Evolutionary conservation across 1,139 yeast species (phyloP), one percentile per base, ranked within the genome.

Genomic region (Blastobotrys indianensis): DNA sequence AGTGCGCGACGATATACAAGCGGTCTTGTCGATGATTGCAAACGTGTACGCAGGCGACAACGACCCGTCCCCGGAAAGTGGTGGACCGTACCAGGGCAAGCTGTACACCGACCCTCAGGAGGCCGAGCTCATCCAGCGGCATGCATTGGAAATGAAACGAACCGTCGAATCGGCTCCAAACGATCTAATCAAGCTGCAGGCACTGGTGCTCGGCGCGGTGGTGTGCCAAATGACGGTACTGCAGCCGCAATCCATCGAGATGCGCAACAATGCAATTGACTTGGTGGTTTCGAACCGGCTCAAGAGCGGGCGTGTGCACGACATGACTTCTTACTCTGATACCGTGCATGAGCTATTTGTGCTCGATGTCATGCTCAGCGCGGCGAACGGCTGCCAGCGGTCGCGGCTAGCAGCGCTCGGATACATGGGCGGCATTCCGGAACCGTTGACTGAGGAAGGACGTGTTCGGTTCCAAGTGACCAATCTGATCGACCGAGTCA

Each of bases 151-250:
- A 10, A 13, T 15, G 16, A 11, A 33, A 4, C 36, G 11, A 5
- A 15, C 16, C 5, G 16, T 33, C 7, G 11, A 33, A 9, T 2
- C 13, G 5, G 20, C 37, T 13, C 38, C 37, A 8, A 30, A 39
- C 12, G 47, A 44, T 16, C 28, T 40, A 12, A 32, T 44, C 11
- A 44, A 44, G 25, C 28, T 44, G 11, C 47, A 44, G 25, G 8
- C 40, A 11, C 25, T 39, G 10, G 12, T 32, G 6, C 17, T 44
- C 40, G 44, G 30, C 23, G 15, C 38, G 9, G 32, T 44, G 11
- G 35, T 31, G 9, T 29, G 33, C 2, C 47, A 44, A 13, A 31
- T 44, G 13, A 12, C 32, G 13, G 40, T 32, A 2, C 15, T 10
- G n/a, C 41, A 33, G 2, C 38, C 23, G 15, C 31, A 25, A 17